Percentiles rank a stretch among this genome's conserved stretches.
These are phyloP conservation scores for Ustilago shanxiensis DNA, from an alignment of 1,284 basidiomycete genomes.

Conservation along the genomic window DNA sequence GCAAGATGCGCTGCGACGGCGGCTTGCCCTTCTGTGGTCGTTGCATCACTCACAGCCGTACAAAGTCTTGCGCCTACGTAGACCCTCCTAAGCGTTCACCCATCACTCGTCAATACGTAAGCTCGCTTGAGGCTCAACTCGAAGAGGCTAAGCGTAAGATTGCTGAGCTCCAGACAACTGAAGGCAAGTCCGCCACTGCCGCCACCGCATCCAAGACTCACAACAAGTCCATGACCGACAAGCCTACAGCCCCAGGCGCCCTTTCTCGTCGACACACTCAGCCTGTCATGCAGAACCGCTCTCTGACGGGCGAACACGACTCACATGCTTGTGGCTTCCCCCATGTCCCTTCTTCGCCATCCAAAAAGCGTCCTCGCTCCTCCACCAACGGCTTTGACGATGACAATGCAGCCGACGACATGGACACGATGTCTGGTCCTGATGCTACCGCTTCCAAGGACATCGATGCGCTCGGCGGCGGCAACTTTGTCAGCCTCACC, in stretches of 20 bases:
- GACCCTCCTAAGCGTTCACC: conserved; percentile 55
- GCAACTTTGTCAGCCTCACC: conserved; percentile 49
- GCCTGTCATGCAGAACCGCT: conserved; percentile 42
- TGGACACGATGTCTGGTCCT: conserved; percentile 5
- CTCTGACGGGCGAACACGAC: conserved; percentile 44
- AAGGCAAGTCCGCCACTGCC: background rate
- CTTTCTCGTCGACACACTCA: conserved; percentile 29
- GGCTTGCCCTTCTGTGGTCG: conserved; percentile 56
- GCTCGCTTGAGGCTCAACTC: conserved; percentile 49
- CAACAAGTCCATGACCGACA: conserved; percentile 19
- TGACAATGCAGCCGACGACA: conserved; percentile 8
- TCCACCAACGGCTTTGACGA: conserved; percentile 15
- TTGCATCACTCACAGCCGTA: conserved; percentile 56
- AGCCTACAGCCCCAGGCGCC: conserved; percentile 16
- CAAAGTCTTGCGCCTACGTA: conserved; percentile 56
- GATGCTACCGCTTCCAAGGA: conserved; percentile 18
- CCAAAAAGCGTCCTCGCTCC: conserved; percentile 45
- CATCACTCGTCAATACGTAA: conserved; percentile 56
- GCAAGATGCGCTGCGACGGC: conserved; percentile 58
- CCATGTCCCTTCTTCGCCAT: conserved; percentile 15
- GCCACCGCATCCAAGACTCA: background rate
- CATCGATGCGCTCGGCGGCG: conserved; percentile 31
- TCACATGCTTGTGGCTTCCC: conserved; percentile 18
- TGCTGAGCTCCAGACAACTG: conserved; percentile 34
- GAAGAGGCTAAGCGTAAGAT: conserved; percentile 46